Conservation (phyloP, 169 alveolate genomes). For the Plasmodium chabaudi region DNA sequence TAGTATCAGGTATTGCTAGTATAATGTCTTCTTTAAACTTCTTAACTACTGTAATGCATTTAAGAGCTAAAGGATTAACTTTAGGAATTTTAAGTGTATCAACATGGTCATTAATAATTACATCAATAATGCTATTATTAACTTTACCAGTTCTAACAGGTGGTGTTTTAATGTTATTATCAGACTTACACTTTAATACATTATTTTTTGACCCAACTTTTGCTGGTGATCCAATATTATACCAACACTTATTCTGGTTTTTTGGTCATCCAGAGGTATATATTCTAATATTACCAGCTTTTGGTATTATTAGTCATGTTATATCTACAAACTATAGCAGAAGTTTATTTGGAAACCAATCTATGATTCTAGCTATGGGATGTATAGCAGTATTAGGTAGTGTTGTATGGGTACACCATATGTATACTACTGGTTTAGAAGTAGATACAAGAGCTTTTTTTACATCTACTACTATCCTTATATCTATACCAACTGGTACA, state of each 20-base stretch:
- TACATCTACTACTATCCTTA: constrained; percentile 82
- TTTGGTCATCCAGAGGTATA: too few relatives aligned
- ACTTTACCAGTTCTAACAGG: constrained; percentile 82
- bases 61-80: constrained; percentile 37
- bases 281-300: constrained; percentile 81
- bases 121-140: constrained; percentile 57
- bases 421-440: constrained; percentile 87
- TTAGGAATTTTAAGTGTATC: constrained; percentile 25
- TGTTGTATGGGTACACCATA: constrained; percentile 88
- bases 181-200: constrained; percentile 80
- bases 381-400: constrained; percentile 87
- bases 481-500: constrained; percentile 85
- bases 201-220: constrained; percentile 82
- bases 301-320: constrained; percentile 81
- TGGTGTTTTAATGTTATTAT: constrained; percentile 79
- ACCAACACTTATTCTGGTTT: too few relatives aligned
- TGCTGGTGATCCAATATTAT: constrained; percentile 83
- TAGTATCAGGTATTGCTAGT: constrained; percentile 63
- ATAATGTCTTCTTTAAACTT: constrained; percentile 56
- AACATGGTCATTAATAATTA: constrained; percentile 54
- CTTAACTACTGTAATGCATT: constrained; percentile 27
- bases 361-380: constrained; percentile 88
- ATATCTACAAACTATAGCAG: constrained; percentile 76
- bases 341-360: constrained; percentile 82
- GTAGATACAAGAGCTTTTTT: constrained; percentile 84